These are phyloP conservation scores for Cladosporium sp. DNA, from an alignment of 2,329 filamentous ascomycete genomes.

Conservation along the genomic window DNA sequence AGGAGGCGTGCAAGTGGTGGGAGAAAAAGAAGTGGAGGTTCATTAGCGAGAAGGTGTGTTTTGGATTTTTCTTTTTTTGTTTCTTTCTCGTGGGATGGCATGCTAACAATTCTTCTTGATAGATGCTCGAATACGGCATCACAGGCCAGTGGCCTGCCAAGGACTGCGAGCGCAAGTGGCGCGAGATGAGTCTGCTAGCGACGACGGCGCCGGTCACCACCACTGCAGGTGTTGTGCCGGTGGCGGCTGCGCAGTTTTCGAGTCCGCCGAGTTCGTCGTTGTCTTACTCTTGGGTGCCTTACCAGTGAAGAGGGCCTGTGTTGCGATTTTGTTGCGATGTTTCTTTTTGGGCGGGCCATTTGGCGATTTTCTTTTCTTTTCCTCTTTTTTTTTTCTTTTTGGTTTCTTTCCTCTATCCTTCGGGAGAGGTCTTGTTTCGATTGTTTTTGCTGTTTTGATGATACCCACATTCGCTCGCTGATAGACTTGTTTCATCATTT, in stretches of 20 bases:
- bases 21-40: conserved; percentile 52
- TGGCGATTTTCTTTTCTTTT: neutral
- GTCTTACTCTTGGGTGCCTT: conserved; percentile 26
- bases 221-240: neutral
- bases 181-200: conserved; percentile 33
- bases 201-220: conserved; percentile 17
- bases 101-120: conserved; percentile 21
- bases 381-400: neutral
- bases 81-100: too few relatives aligned
- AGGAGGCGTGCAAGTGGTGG: conserved; percentile 50
- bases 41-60: conserved; percentile 48
- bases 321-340: neutral
- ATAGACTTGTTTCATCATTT: neutral
- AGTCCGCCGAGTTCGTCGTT: conserved; percentile 24
- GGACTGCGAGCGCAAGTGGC: conserved; percentile 50
- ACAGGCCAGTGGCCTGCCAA: conserved; percentile 49
- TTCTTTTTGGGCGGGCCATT: too few relatives aligned
- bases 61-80: too few relatives aligned
- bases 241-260: too few relatives aligned
- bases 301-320: neutral
- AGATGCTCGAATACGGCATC: conserved; percentile 51
- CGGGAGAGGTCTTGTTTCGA: too few relatives aligned
- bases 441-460: conserved; percentile 11
- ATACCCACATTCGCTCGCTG: conserved; percentile 24
- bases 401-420: neutral